Conservation (phyloP, 352 stramenopile species). For the Phytopythium montanum region DNA sequence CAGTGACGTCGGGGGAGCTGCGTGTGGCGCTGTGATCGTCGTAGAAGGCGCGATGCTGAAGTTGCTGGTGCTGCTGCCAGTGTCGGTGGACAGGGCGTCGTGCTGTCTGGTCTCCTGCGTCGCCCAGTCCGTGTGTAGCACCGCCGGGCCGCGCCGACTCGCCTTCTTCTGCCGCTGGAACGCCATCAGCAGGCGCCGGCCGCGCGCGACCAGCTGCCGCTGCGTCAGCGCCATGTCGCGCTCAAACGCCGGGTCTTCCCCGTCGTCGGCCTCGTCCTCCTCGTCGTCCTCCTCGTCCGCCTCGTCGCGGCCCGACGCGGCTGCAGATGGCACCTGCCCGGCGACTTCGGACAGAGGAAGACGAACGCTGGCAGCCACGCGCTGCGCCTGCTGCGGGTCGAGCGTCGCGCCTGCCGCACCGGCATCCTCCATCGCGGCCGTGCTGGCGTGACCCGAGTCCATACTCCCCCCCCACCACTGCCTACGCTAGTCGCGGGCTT, state of each 20-base stretch:
- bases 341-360: background rate
- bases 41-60: conserved; percentile 20
- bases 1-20: conserved; percentile 12
- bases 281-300: background rate
- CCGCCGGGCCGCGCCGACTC: conserved; percentile 7
- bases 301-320: too few species aligned
- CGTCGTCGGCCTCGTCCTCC: background rate
- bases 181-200: conserved; percentile 30
- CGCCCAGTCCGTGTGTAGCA: background rate
- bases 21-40: conserved; percentile 11
- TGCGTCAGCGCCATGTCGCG: conserved; percentile 16
- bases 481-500: too few species aligned
- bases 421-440: background rate
- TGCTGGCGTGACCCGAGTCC: too few species aligned
- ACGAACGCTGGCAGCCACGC: background rate
- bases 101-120: background rate
- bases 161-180: conserved; percentile 50
- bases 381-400: background rate
- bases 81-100: conserved; percentile 2
- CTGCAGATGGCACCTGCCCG: background rate
- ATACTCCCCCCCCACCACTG: too few species aligned
- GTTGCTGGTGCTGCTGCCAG: conserved; percentile 13
- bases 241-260: background rate
- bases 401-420: background rate
- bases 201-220: conserved; percentile 40